phyloP scores from a whole-genome alignment of 202 grass and related monocot genomes.

The Setaria italica region DNA sequence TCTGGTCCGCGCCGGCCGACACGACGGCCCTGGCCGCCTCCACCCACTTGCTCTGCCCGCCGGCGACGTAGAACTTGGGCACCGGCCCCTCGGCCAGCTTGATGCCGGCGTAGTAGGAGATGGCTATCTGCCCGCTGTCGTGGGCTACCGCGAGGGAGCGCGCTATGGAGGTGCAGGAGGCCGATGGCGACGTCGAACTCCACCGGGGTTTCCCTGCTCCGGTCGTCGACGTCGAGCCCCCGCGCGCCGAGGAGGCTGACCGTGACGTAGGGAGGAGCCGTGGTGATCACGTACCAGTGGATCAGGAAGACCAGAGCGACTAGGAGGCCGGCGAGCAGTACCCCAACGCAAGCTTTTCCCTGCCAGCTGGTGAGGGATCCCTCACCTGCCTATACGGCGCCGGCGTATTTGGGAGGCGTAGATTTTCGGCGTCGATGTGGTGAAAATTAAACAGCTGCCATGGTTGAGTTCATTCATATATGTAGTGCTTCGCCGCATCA shows the following conservation, averaged over 20 bases:
- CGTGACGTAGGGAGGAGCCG: not conserved
- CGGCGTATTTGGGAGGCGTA: not conserved
- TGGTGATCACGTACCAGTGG: not conserved
- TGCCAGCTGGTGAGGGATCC: too few relatives aligned
- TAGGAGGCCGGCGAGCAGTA: not conserved
- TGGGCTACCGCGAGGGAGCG: too few relatives aligned
- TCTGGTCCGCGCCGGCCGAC: not conserved
- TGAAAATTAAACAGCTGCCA: not conserved
- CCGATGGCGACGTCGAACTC: conserved; percentile 26
- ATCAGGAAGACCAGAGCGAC: not conserved
- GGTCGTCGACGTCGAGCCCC: not conserved
- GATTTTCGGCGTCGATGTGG: not conserved
- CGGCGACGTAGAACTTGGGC: conserved; percentile 9
- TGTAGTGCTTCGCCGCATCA: not conserved
- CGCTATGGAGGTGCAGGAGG: not conserved
- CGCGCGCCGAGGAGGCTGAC: not conserved
- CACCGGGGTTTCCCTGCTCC: not conserved
- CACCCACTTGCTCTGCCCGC: not conserved
- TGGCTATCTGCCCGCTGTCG: not conserved
- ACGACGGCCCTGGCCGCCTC: not conserved
- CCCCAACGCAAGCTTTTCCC: not conserved
- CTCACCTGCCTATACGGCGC: too few relatives aligned
- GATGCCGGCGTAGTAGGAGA: conserved; percentile 11
- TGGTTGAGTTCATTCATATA: not conserved
- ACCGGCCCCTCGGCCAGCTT: not conserved